A percentile compares a stretch with the other conserved stretches of the same genome.
Evolutionary conservation across 2,329 filamentous ascomycete species (phyloP).

Genomic region (Aspergillus ochraceoroseus): DNA sequence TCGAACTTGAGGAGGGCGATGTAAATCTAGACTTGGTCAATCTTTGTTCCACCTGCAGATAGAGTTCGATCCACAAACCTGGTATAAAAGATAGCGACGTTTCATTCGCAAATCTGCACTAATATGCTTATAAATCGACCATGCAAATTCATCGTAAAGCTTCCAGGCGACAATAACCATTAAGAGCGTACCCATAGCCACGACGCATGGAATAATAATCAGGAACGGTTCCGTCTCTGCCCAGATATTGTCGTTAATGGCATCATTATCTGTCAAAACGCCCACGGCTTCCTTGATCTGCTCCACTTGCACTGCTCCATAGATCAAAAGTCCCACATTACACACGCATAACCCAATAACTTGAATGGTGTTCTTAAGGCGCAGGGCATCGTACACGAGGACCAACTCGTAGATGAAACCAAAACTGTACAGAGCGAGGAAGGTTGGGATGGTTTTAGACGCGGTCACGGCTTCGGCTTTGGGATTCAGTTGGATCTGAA

Average conservation of each 20-base stretch:
- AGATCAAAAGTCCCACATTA: constrained; percentile 86
- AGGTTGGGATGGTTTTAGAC: constrained; percentile 75
- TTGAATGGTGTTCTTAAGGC: constrained; percentile 97
- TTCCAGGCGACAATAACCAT: constrained; percentile 84
- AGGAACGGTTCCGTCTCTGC: constrained; percentile 66
- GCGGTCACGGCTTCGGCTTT: constrained; percentile 41
- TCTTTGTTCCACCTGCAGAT: neutral
- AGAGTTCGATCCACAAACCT: constrained; percentile 55
- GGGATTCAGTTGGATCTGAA: constrained; percentile 57
- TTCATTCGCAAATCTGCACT: constrained; percentile 96
- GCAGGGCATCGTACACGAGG: constrained; percentile 86
- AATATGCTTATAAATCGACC: constrained; percentile 99
- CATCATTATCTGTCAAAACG: constrained; percentile 45
- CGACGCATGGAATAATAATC: constrained; percentile 77
- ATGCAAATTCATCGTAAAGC: constrained; percentile 96
- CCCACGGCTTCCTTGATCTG: constrained; percentile 74
- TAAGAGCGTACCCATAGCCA: constrained; percentile 67
- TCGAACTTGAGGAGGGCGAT: constrained; percentile 97
- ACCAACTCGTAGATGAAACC: constrained; percentile 89
- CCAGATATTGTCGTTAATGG: constrained; percentile 60
- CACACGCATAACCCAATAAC: constrained; percentile 91
- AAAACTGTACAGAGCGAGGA: constrained; percentile 94
- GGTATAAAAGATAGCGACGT: constrained; percentile 90
- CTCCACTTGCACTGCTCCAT: constrained; percentile 86
- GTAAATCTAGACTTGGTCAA: constrained; percentile 65